Evolutionary conservation across 2,329 filamentous ascomycete species (phyloP).

Genomic region (Alternaria rosae): DNA sequence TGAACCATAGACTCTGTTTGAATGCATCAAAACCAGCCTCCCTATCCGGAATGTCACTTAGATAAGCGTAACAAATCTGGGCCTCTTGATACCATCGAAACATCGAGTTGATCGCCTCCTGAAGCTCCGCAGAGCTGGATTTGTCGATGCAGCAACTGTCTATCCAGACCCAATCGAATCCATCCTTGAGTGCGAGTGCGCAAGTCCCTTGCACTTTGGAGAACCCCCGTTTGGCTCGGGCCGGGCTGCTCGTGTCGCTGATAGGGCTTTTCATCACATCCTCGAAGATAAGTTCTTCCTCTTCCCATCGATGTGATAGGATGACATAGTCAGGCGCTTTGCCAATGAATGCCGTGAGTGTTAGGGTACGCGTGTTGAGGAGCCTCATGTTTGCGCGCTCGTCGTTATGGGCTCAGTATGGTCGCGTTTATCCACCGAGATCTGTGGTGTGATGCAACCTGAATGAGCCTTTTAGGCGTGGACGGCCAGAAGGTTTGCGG

Average conservation of each 20-base stretch:
- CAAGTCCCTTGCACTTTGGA: not conserved
- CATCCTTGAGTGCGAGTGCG: not conserved
- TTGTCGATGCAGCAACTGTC: constrained; percentile 30
- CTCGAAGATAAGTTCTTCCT: constrained; percentile 16
- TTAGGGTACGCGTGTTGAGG: not conserved
- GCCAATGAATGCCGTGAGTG: not conserved
- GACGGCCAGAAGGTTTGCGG: not conserved
- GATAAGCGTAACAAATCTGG: constrained; percentile 10
- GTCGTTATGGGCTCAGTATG: not conserved
- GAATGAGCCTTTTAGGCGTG: not conserved
- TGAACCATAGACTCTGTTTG: not conserved
- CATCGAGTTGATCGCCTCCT: constrained; percentile 27
- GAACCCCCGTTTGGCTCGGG: not conserved
- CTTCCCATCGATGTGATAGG: constrained; percentile 22
- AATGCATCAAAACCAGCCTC: not conserved
- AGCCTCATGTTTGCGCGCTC: not conserved
- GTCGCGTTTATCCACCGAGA: not conserved
- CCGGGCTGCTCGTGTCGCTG: not conserved
- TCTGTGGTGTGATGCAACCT: not conserved
- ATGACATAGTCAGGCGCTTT: constrained; percentile 19
- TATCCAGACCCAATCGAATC: constrained; percentile 15
- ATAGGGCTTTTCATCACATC: constrained; percentile 3
- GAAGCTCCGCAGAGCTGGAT: constrained; percentile 15
- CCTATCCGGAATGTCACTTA: constrained; percentile 1
- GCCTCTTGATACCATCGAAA: constrained; percentile 17